phyloP scores from a whole-genome alignment of 768 basidiomycete genomes.

The Rhizopogon vesiculosus region DNA sequence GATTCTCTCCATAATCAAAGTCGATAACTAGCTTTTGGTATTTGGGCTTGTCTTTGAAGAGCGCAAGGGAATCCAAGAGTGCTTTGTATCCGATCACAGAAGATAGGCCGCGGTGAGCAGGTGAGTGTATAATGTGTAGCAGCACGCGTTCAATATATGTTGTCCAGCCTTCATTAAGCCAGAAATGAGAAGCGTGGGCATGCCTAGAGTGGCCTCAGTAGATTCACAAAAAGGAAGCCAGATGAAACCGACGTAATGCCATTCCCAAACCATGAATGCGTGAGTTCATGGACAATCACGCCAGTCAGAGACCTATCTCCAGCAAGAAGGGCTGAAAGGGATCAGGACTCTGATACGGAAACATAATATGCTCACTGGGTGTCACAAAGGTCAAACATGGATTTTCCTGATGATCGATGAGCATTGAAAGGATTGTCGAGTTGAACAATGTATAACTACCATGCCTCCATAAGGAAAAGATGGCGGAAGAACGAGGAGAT shows the following conservation, averaged over 20 bases:
- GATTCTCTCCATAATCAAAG: slow-evolving; percentile 40
- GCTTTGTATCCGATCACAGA: slow-evolving; percentile 45
- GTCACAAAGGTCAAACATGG: slow-evolving; percentile 50
- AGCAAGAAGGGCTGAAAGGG: slow-evolving; percentile 39
- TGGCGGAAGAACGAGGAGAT: slow-evolving; percentile 52
- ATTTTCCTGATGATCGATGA: slow-evolving; percentile 37
- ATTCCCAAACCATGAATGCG: slow-evolving; percentile 55
- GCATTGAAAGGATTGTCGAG: neutral
- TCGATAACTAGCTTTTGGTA: slow-evolving; percentile 51
- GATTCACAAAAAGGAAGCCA: neutral
- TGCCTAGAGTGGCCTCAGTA: slow-evolving; percentile 20
- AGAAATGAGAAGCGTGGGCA: slow-evolving; percentile 39
- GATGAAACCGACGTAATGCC: slow-evolving; percentile 35
- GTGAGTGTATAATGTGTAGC: slow-evolving; percentile 39
- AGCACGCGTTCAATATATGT: slow-evolving; percentile 58
- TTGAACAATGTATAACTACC: slow-evolving; percentile 19
- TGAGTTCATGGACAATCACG: slow-evolving; percentile 48
- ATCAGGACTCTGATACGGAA: neutral
- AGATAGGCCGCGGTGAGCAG: slow-evolving; percentile 44
- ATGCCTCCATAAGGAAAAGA: slow-evolving; percentile 57
- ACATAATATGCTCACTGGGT: slow-evolving; percentile 31
- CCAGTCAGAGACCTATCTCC: slow-evolving; percentile 54
- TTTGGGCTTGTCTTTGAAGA: slow-evolving; percentile 35
- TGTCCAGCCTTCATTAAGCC: slow-evolving; percentile 56
- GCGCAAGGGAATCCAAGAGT: slow-evolving; percentile 40